These are phyloP conservation scores for Psophocarpus tetragonolobus DNA, from an alignment of 306 rosid species.

Conservation along the genomic window DNA sequence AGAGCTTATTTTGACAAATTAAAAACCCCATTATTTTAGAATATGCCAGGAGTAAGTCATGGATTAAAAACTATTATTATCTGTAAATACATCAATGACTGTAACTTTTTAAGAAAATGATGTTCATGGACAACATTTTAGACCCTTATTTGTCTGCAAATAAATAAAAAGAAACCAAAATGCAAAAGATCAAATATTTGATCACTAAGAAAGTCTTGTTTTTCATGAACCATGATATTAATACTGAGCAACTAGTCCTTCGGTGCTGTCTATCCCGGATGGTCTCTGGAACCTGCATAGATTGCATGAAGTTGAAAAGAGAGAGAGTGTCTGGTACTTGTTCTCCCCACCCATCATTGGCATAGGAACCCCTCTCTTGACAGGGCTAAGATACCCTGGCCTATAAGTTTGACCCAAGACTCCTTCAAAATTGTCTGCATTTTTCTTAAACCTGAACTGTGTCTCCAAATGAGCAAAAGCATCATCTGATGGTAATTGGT, in stretches of 20 bases:
- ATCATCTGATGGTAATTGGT: slow-evolving; percentile 59
- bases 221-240: slow-evolving; percentile 27
- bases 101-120: slow-evolving; percentile 6
- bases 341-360: slow-evolving; percentile 84
- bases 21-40: not conserved
- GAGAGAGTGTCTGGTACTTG: slow-evolving; percentile 57
- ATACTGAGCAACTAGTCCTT: slow-evolving; percentile 49
- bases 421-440: slow-evolving; percentile 65
- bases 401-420: slow-evolving; percentile 75
- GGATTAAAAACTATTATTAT: not conserved
- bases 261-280: slow-evolving; percentile 33
- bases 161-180: slow-evolving; percentile 30
- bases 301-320: slow-evolving; percentile 54
- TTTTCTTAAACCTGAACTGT: slow-evolving; percentile 57
- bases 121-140: slow-evolving; percentile 41
- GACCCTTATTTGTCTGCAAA: slow-evolving; percentile 47
- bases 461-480: slow-evolving; percentile 77
- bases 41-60: not conserved
- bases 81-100: not conserved
- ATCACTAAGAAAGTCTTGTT: not conserved
- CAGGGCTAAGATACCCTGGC: slow-evolving; percentile 70
- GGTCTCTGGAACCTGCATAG: slow-evolving; percentile 62
- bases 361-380: slow-evolving; percentile 71
- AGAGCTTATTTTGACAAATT: not conserved
- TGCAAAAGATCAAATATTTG: not conserved